A percentile compares a stretch with the other conserved stretches of the same genome.
These are phyloP conservation scores for Macrolepiota albuminosa DNA, from an alignment of 768 basidiomycete genomes.

Conservation along the genomic window DNA sequence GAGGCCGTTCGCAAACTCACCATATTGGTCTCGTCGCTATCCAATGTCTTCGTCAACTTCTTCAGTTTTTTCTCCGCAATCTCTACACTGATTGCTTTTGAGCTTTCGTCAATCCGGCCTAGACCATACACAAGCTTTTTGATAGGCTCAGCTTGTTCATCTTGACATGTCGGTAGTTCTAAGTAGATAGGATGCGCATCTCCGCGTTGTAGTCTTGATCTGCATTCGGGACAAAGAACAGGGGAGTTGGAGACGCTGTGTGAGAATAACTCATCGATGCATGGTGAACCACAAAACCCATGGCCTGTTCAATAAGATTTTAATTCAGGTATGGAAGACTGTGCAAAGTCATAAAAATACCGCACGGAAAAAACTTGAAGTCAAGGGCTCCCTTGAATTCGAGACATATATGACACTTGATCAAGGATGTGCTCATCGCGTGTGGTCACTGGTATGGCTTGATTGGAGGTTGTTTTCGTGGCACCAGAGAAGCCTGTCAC, in stretches of 20 bases:
- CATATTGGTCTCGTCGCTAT: constrained; percentile 19
- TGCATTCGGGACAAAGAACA: constrained; percentile 17
- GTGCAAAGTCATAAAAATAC: constrained; percentile 17
- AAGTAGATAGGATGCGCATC: constrained; percentile 16
- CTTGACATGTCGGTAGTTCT: constrained; percentile 24
- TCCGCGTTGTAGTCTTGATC: constrained; percentile 11
- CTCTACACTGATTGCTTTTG: constrained; percentile 30
- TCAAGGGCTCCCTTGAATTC: constrained; percentile 18
- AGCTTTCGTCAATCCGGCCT: constrained; percentile 26
- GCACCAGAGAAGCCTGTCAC: constrained; percentile 1
- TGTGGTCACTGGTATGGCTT: neutral
- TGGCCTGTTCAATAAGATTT: constrained; percentile 26
- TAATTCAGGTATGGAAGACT: neutral
- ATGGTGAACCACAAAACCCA: constrained; percentile 32
- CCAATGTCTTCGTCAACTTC: constrained; percentile 21
- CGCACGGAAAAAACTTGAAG: constrained; percentile 31
- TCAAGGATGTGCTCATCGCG: neutral
- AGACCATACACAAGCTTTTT: constrained; percentile 27
- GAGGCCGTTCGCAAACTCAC: constrained; percentile 21
- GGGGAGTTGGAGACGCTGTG: neutral
- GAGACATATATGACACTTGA: constrained; percentile 25
- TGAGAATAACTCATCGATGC: constrained; percentile 23
- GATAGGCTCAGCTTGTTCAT: constrained; percentile 22
- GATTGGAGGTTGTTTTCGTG: neutral
- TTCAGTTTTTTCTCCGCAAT: constrained; percentile 30